These are phyloP conservation scores for Trichopus zeylanicus DNA, from an alignment of 116 monocot species.

Conservation along the genomic window DNA sequence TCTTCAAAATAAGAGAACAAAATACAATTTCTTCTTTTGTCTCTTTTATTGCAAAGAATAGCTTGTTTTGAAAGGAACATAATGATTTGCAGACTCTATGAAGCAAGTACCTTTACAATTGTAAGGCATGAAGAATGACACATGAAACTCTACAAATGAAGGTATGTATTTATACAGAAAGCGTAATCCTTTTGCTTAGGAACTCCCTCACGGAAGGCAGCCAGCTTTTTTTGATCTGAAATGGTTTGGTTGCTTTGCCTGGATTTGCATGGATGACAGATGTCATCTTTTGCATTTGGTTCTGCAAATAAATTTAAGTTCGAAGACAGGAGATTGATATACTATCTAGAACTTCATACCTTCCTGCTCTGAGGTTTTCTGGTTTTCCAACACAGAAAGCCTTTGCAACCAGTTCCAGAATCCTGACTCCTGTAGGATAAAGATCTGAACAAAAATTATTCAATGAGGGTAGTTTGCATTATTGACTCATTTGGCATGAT, in stretches of 20 bases:
- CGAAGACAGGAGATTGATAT: not conserved
- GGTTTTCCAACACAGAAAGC: conserved; percentile 52
- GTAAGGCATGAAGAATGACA: no score
- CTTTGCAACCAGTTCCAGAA: conserved; percentile 41
- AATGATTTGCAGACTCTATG: no score
- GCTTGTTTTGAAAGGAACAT: no score
- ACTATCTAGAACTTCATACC: conserved; percentile 10
- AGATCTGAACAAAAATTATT: no score
- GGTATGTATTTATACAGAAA: not conserved
- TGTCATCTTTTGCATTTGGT: not conserved
- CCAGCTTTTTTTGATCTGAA: conserved; percentile 15
- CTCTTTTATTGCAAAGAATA: no score
- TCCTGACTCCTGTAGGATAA: conserved; percentile 39
- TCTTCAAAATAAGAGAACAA: no score
- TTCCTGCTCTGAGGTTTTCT: conserved; percentile 13
- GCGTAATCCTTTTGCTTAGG: not conserved
- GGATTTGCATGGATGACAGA: conserved; percentile 9
- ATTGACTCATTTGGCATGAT: no score
- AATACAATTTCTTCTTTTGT: no score
- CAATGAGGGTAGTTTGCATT: no score
- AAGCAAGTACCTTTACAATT: no score
- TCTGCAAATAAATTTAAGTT: not conserved
- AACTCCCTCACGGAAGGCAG: conserved; percentile 18
- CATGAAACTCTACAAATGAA: not conserved
- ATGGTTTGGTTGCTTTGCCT: conserved; percentile 23